Base-by-base conservation (phyloP, 2,329 filamentous ascomycete species). In the Tolypocladium capitatum region DNA sequence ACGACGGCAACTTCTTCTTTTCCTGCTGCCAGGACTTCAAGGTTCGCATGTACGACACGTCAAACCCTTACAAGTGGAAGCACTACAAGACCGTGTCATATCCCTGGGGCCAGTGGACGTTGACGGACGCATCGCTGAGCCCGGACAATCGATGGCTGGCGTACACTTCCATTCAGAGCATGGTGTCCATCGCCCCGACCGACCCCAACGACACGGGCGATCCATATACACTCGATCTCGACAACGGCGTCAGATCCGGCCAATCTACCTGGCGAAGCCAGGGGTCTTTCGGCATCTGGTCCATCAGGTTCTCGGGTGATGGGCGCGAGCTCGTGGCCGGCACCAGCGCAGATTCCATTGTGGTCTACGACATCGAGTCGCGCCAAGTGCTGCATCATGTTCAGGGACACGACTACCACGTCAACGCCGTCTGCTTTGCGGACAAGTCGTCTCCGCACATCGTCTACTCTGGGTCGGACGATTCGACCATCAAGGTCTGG, bases 1-100 rank as follows among this genome's bases (percentile, higher is more conserved):
- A 94, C 54, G 92, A 98, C 57, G 92, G 92, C 27, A 94, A 95
- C 64, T 97, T 97, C 70, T 97, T 96, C 70, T 97, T 91, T 62
- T 83, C 84, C 6, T 92, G 86, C 59, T 85, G 84, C 10, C 88
- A 96, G 64, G 90, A 97, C 65, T 95, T 95, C 68, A 84, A 81
- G 56, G 89, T 98, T 10, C 84, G 90, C 46, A 90, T 98, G 86
- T 98, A 97, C 66, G 91, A 97, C 63, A 97, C 92, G 0, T 90
- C 86, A 2, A 95, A 96, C 56, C 89, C 91, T 0, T 94, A 92
- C 65, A 78, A 89, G 54, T 98, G 92, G 92, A 84, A 84, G 62
- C 90, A 95, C 64, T 96, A 96, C 72, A 97, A 91, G 68, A 91
- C 86, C 0, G 86, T 89, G 5, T 70, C 74, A 28, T 95, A 92